Evolutionary conservation across 129 eudicot species (phyloP).

Genomic region (Flaveria robusta): DNA sequence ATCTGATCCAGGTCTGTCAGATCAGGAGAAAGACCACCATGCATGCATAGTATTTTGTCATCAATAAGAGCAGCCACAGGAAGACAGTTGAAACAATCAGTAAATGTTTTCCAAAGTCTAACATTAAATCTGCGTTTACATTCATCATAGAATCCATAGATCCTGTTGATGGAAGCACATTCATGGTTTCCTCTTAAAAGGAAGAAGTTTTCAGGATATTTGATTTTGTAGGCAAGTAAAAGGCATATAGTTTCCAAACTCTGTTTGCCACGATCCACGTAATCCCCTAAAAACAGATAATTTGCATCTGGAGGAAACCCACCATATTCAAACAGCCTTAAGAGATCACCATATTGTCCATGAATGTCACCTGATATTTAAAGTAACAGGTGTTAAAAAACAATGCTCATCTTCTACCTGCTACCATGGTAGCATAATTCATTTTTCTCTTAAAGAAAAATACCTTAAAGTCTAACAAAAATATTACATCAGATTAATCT

Average conservation of each 20-base stretch:
- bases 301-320: constrained; percentile 82
- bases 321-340: constrained; percentile 76
- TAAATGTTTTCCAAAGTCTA: constrained; percentile 69
- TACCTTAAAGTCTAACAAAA: background rate
- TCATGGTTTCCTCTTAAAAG: constrained; percentile 75
- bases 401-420: background rate
- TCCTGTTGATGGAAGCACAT: constrained; percentile 77
- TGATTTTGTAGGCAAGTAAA: constrained; percentile 69
- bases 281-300: constrained; percentile 72
- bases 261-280: constrained; percentile 79
- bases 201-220: constrained; percentile 72
- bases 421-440: background rate
- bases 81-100: constrained; percentile 74
- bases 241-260: constrained; percentile 72
- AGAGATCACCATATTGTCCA: constrained; percentile 78
- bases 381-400: background rate
- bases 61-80: constrained; percentile 78
- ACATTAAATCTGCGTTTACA: constrained; percentile 81
- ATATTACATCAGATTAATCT: constrained; percentile 7
- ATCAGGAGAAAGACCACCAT: constrained; percentile 82
- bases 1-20: constrained; percentile 65
- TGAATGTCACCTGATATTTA: constrained; percentile 67
- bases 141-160: constrained; percentile 78
- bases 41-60: constrained; percentile 79
- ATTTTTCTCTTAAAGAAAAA: background rate